Conservation (phyloP, 805 yeast genomes). For the Saturnispora galanensis region DNA sequence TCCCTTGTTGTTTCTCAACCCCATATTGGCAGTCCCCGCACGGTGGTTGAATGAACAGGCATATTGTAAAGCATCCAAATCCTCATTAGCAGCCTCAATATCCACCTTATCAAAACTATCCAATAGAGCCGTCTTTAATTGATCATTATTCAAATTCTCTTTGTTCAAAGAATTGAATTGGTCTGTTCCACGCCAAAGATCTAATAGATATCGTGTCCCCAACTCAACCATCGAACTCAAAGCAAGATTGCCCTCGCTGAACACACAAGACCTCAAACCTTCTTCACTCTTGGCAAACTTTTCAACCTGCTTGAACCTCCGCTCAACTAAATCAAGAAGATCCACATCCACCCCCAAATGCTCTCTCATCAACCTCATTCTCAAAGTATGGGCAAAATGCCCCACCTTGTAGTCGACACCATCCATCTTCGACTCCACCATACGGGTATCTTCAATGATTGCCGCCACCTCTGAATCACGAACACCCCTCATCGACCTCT, state of each 20-base stretch:
- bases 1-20: slow-evolving; percentile 74
- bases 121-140: slow-evolving; percentile 17
- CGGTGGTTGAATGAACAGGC: slow-evolving; percentile 67
- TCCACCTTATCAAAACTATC: slow-evolving; percentile 16
- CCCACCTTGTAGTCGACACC: slow-evolving; percentile 77
- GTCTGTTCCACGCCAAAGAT: slow-evolving; percentile 26
- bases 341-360: slow-evolving; percentile 94
- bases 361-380: slow-evolving; percentile 92
- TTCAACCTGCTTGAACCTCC: slow-evolving; percentile 48
- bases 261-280: slow-evolving; percentile 39
- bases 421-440: slow-evolving; percentile 62
- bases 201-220: slow-evolving; percentile 59
- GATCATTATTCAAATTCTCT: slow-evolving; percentile 9
- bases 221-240: slow-evolving; percentile 67
- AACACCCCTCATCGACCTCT: slow-evolving; percentile 88
- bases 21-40: slow-evolving; percentile 80
- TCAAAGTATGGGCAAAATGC: slow-evolving; percentile 77
- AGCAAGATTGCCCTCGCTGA: slow-evolving; percentile 21
- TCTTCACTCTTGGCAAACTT: slow-evolving; percentile 31
- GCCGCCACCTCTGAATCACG: slow-evolving; percentile 95
- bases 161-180: slow-evolving; percentile 17
- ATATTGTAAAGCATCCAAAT: slow-evolving; percentile 21
- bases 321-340: slow-evolving; percentile 68
- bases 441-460: slow-evolving; percentile 72
- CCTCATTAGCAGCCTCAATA: slow-evolving; percentile 15